A percentile compares a stretch with the other conserved stretches of the same genome.
Evolutionary conservation across 176 grass and related monocot species (phyloP).

Genomic region (Chrysopogon serrulatus): DNA sequence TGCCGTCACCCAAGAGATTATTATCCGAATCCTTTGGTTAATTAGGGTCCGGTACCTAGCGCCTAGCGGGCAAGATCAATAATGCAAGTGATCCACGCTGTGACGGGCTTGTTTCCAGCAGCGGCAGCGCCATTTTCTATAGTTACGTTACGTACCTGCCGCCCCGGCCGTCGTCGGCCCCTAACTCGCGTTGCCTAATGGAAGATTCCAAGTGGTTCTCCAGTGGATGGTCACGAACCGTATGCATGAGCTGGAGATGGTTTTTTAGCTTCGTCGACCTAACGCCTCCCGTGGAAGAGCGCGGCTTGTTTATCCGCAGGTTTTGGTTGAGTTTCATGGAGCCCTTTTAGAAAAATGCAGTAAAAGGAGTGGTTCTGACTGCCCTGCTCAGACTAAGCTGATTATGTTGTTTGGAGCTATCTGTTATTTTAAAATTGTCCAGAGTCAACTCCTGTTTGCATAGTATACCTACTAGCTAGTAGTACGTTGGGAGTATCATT

Average conservation of each 20-base stretch:
- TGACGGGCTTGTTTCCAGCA: not conserved
- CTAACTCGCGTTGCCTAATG: not conserved
- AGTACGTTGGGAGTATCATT: too few relatives aligned
- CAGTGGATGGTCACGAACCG: not conserved
- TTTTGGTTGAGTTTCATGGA: not conserved
- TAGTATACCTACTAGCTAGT: not conserved
- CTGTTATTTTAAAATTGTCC: not conserved
- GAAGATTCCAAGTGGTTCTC: too few relatives aligned
- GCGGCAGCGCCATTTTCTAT: not conserved
- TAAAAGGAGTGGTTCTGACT: not conserved
- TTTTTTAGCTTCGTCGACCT: not conserved
- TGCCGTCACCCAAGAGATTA: not conserved
- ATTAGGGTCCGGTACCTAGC: not conserved
- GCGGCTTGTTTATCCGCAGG: not conserved
- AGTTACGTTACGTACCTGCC: not conserved
- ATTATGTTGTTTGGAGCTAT: not conserved
- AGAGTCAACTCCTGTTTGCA: not conserved
- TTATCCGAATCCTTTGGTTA: not conserved
- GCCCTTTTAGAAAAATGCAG: not conserved
- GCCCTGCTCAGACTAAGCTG: not conserved
- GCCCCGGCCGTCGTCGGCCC: not conserved
- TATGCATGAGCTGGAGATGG: not conserved
- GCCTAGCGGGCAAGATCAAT: not conserved
- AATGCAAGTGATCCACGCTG: not conserved
- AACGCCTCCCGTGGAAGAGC: not conserved